Conservation (phyloP, 2,329 filamentous ascomycete species). For the Passalora sequoiae region DNA sequence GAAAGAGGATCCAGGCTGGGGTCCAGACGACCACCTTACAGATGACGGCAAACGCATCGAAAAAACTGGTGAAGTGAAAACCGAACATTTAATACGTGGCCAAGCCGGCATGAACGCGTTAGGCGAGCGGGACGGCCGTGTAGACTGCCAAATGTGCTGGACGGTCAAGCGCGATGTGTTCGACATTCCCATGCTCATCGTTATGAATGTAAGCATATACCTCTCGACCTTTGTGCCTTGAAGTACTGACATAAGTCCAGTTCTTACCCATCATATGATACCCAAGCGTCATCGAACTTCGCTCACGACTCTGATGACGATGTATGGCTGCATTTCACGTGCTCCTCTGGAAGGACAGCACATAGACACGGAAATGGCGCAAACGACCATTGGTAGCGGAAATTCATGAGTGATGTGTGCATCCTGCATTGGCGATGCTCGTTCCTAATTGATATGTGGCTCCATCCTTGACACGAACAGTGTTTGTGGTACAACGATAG, state of each 20-base stretch:
- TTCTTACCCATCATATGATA: slow-evolving; percentile 23
- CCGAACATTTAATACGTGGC: slow-evolving; percentile 43
- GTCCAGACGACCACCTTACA: slow-evolving; percentile 46
- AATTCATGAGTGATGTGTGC: no score
- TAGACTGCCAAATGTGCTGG: slow-evolving; percentile 95
- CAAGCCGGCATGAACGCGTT: slow-evolving; percentile 77
- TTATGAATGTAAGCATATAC: slow-evolving; percentile 78
- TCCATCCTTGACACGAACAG: no score
- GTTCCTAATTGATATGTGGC: no score
- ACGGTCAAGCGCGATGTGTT: slow-evolving; percentile 95
- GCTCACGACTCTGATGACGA: slow-evolving; percentile 1
- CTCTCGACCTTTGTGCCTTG: background rate
- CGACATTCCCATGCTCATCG: slow-evolving; percentile 97
- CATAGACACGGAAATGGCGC: slow-evolving; percentile 6
- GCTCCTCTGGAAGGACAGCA: slow-evolving; percentile 12
- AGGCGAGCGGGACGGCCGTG: slow-evolving; percentile 76
- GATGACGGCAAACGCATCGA: slow-evolving; percentile 28
- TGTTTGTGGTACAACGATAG: background rate
- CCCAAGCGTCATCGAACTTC: slow-evolving; percentile 1
- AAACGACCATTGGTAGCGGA: no score
- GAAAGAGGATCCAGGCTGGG: slow-evolving; percentile 50
- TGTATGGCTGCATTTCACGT: slow-evolving; percentile 11
- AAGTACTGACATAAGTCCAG: slow-evolving; percentile 13
- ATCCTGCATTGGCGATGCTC: no score
- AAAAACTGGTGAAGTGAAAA: slow-evolving; percentile 22